phyloP scores from a whole-genome alignment of 2,329 filamentous ascomycete genomes.

The Beauveria bassiana region DNA sequence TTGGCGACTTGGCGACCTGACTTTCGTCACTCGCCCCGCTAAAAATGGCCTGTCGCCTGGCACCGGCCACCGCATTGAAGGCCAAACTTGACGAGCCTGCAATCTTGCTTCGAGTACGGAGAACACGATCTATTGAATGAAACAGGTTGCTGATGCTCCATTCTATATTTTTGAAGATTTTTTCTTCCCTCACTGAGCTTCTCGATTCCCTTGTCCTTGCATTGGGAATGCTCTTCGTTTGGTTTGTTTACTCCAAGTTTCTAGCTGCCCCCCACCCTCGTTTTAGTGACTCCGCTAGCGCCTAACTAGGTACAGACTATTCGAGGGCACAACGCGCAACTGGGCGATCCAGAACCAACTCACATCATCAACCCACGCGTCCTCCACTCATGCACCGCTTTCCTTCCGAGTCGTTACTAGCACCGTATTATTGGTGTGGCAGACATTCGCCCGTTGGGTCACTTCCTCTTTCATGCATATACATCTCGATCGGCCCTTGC shows the following conservation, averaged over 20 bases:
- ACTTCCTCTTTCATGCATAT: neutral
- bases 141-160: neutral
- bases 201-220: too few species aligned
- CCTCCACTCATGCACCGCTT: neutral
- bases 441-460: neutral
- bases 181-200: too few species aligned
- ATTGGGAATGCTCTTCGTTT: too few species aligned
- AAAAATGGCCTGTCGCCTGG: neutral
- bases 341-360: neutral
- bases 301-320: neutral
- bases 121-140: neutral
- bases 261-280: neutral
- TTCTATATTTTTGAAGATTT: neutral
- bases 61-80: neutral
- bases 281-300: too few species aligned
- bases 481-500: conserved; percentile 1
- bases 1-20: neutral
- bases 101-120: neutral
- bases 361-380: neutral
- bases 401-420: neutral
- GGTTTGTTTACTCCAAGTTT: too few species aligned
- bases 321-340: neutral
- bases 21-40: neutral
- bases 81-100: neutral
- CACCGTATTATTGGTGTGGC: neutral